A percentile compares a stretch with the other conserved stretches of the same genome.
Evolutionary conservation across 495 filamentous ascomycete species (phyloP).

Genomic region (Letharia lupina): DNA sequence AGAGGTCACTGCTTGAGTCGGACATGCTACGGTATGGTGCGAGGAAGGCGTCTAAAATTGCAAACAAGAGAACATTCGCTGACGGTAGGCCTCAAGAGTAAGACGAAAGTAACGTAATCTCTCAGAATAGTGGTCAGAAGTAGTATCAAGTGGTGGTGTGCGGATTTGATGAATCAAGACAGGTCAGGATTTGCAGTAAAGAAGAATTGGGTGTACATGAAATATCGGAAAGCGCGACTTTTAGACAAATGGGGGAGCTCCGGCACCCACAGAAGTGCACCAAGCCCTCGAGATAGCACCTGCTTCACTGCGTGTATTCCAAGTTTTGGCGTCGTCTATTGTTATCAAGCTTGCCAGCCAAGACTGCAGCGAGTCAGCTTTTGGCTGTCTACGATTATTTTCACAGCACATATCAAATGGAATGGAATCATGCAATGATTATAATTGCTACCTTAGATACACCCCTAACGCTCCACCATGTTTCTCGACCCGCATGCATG

Average conservation of each 20-base stretch:
- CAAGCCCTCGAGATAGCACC: neutral
- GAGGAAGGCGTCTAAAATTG: neutral
- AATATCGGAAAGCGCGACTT: neutral
- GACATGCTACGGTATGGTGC: neutral
- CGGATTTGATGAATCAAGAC: neutral
- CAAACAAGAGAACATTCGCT: neutral
- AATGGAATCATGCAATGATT: conserved; percentile 16
- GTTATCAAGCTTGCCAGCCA: neutral
- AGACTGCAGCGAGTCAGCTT: neutral
- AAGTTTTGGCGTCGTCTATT: neutral
- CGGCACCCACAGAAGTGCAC: neutral
- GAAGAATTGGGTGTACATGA: neutral
- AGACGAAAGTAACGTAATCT: neutral
- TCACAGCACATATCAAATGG: neutral
- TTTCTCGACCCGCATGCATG: conserved; percentile 11
- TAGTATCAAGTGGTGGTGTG: neutral
- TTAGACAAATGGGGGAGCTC: neutral
- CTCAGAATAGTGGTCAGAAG: neutral
- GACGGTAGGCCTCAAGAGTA: neutral
- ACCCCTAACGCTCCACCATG: conserved; percentile 16
- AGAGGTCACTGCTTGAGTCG: neutral
- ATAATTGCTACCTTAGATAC: conserved; percentile 20
- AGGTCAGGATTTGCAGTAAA: neutral
- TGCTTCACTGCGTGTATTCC: neutral
- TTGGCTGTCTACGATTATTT: neutral